Base-by-base conservation (phyloP, 1,139 yeast genomes). In the Citeromyces siamensis region DNA sequence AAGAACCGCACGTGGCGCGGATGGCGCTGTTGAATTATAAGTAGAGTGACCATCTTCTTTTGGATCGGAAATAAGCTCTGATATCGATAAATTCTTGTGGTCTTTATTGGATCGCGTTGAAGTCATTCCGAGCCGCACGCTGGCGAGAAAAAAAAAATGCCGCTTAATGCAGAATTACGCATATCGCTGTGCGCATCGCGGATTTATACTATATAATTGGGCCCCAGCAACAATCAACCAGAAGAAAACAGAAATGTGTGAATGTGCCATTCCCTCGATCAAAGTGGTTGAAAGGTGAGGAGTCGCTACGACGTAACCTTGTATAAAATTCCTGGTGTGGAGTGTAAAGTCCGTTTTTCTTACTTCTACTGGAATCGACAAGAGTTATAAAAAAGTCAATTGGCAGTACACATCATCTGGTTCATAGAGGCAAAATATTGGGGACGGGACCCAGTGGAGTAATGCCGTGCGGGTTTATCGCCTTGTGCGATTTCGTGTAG, bases 371-470 rank as follows among this genome's bases (percentile, higher is more conserved):
- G 16, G 9, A 19, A 12, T 9, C 6, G 12, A 32, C 7, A 35
- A 29, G 10, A n/a, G 18, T 12, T 21, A 18, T 9, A 20, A 14
- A 10, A 27, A 16, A 16, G 14, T 4, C 19, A 18, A 27, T 14
- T 29, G 13, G 21, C n/a, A n/a, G n/a, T n/a, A n/a, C n/a, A n/a
- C n/a, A n/a, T n/a, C n/a, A n/a, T n/a, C 31, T 20, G 10, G 5
- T 13, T 26, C 9, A 14, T 34, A 63, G 48, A 13, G 72, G 68
- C 44, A 64, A 52, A 42, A 85, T 81, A 50, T 83, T 60, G 29
- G 95, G 95, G 35, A 79, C 49, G 14, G 98, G 98, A 3, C 98
- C 98, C 33, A 80, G 53, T 6, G 97, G 94, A 2, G 95, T 82
- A 45, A 90, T 80, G 2, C 81, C 79, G 44, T 66, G 61, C 6